phyloP scores from a whole-genome alignment of 257 asterid species.

The Capsicum rhomboideum region DNA sequence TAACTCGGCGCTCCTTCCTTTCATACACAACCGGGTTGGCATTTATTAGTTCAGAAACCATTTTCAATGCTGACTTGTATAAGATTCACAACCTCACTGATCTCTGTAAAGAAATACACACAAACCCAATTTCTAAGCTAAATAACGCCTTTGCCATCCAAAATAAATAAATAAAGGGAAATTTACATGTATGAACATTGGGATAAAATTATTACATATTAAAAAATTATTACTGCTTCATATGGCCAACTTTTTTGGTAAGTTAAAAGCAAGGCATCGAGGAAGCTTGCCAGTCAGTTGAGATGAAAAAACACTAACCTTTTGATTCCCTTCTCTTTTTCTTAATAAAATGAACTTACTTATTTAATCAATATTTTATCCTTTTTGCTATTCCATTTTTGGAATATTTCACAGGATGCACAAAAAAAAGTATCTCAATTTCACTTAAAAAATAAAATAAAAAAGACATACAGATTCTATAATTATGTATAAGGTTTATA shows the following conservation, averaged over 20 bases:
- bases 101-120: neutral
- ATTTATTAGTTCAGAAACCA: conserved; percentile 67
- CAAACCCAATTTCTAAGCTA: neutral
- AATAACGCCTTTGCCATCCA: neutral
- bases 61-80: conserved; percentile 1
- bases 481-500: too few relatives aligned
- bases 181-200: too few relatives aligned
- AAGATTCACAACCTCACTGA: neutral
- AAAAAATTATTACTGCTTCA: too few relatives aligned
- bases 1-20: conserved; percentile 66
- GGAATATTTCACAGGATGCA: neutral
- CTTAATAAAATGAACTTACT: neutral
- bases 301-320: too few relatives aligned
- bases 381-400: neutral
- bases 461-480: too few relatives aligned
- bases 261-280: too few relatives aligned
- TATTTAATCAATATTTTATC: neutral
- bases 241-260: too few relatives aligned
- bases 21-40: conserved; percentile 77
- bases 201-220: too few relatives aligned
- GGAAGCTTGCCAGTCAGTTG: too few relatives aligned
- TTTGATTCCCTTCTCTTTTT: neutral
- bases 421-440: too few relatives aligned
- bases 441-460: too few relatives aligned
- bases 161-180: neutral